Evolutionary conservation across 2,329 filamentous ascomycete species (phyloP).

Genomic region (Fusarium anthophilum): DNA sequence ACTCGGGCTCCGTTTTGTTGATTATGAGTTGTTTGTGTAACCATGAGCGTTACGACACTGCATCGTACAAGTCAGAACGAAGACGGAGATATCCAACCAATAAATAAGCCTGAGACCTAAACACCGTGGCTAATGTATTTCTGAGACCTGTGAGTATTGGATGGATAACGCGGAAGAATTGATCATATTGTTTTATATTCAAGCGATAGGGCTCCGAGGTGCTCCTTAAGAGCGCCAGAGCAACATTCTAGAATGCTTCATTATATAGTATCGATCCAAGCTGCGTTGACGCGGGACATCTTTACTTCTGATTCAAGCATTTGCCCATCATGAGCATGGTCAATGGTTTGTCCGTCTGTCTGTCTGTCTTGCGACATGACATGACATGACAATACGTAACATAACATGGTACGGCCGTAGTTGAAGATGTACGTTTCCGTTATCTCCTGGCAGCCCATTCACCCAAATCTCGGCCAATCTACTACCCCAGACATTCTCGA

Average conservation of each 20-base stretch:
- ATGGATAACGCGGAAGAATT: neutral
- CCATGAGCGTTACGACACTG: neutral
- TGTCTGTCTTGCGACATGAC: neutral
- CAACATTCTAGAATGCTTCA: neutral
- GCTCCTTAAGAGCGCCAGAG: neutral
- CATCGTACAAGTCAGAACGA: neutral
- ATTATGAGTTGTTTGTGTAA: conserved; percentile 8
- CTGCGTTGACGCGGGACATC: neutral
- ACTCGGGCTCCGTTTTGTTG: neutral
- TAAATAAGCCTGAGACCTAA: neutral
- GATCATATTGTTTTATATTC: neutral
- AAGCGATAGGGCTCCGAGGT: neutral
- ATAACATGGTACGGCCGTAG: neutral
- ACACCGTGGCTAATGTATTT: neutral
- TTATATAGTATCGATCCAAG: neutral
- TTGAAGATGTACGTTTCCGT: neutral
- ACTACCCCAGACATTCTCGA: neutral
- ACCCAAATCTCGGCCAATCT: neutral
- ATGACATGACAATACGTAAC: neutral
- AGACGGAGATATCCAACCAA: neutral
- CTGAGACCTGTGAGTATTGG: neutral
- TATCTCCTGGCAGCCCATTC: neutral
- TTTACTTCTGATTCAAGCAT: neutral
- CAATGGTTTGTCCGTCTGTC: neutral
- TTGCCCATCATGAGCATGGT: neutral